phyloP scores from a whole-genome alignment of 176 grass and related monocot genomes.

The Bolboschoenus planiculmis region DNA sequence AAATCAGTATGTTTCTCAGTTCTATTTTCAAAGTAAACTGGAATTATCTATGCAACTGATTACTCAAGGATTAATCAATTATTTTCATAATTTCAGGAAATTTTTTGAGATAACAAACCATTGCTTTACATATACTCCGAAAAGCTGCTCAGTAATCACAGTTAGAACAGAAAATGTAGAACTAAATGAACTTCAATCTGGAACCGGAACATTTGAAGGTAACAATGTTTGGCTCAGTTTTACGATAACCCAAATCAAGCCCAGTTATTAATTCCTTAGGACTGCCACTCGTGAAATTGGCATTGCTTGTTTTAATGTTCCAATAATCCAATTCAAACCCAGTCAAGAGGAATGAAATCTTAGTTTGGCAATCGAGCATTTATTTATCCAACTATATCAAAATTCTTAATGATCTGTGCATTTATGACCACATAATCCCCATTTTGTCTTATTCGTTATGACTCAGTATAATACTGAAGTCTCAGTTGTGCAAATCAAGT shows the following conservation, averaged over 20 bases:
- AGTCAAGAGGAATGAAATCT: neutral
- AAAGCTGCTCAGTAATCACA: slow-evolving; percentile 63
- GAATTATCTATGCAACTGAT: neutral
- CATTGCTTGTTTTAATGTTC: neutral
- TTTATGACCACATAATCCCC: neutral
- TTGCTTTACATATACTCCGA: slow-evolving; percentile 67
- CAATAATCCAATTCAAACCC: neutral
- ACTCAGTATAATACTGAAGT: neutral
- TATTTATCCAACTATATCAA: neutral
- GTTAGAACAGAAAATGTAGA: slow-evolving; percentile 37
- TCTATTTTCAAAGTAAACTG: neutral
- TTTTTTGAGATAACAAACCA: slow-evolving; percentile 63
- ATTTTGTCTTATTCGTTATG: neutral
- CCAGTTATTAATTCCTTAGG: neutral
- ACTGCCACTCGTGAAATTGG: neutral
- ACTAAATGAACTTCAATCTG: slow-evolving; percentile 21
- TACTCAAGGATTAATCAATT: neutral
- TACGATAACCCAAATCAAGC: neutral
- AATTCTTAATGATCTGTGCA: neutral
- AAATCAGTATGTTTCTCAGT: slow-evolving; percentile 22
- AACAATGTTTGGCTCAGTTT: slow-evolving; percentile 3
- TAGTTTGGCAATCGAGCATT: neutral
- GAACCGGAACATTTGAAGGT: slow-evolving; percentile 48
- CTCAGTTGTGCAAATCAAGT: neutral
- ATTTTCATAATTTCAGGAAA: slow-evolving; percentile 30